Conservation (phyloP, 2,329 filamentous ascomycete genomes). For the Neoscytalidium dimidiatum region DNA sequence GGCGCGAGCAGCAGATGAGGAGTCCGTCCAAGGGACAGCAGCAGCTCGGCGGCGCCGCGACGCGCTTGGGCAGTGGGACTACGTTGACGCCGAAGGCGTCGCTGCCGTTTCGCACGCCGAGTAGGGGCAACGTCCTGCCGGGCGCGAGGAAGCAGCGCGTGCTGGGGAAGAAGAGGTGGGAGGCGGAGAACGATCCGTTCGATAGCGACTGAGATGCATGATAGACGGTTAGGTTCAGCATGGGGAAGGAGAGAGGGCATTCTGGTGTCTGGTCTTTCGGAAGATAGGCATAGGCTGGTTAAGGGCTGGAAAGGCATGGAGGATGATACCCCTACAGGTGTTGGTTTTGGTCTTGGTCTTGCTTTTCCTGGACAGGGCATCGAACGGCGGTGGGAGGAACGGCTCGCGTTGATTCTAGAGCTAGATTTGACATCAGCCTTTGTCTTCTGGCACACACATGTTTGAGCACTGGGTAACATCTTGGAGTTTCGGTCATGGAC, state of each 20-base stretch:
- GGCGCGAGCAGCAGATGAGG: constrained; percentile 40
- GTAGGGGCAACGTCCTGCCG: constrained; percentile 32
- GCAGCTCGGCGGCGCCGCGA: background rate
- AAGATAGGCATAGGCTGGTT: no score
- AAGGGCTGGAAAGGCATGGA: background rate
- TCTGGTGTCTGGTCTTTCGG: no score
- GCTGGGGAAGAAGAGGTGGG: constrained; percentile 50
- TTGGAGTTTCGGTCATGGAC: no score
- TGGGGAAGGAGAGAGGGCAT: background rate
- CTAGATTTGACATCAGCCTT: no score
- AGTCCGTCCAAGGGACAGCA: constrained; percentile 7
- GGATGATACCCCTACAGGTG: background rate
- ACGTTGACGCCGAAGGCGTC: background rate
- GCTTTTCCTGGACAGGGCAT: background rate
- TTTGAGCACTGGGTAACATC: no score
- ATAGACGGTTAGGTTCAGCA: background rate
- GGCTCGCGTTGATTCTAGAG: no score
- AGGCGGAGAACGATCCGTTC: constrained; percentile 16
- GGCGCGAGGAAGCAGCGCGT: constrained; percentile 51
- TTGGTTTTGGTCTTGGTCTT: background rate
- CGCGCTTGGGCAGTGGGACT: background rate
- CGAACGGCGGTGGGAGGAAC: no score
- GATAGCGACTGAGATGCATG: background rate
- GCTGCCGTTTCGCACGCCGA: constrained; percentile 19
- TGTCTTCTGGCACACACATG: no score